Evolutionary conservation across 495 filamentous ascomycete genomes (phyloP), one percentile per base, ranked within the genome.

Genomic region (Jackrogersella minutella): DNA sequence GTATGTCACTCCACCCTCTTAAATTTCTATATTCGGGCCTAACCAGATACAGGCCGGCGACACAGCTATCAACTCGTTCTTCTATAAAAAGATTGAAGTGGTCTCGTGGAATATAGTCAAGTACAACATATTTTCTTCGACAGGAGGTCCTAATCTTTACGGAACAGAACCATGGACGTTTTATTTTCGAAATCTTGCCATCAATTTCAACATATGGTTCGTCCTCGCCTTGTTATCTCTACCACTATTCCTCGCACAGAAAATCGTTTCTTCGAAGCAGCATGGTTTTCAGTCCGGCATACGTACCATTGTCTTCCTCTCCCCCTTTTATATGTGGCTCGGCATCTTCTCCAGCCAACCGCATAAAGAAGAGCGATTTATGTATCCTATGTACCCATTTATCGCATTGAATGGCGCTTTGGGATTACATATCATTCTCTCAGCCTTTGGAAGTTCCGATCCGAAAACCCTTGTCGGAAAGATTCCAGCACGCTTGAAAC

Each of bases 311-410:
- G 85, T 92, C 28, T 89, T 94, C 69, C 79, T 91, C 47, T 77
- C 87, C 1, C 94, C 96, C 0, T 94, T 97, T 77, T 98, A 97
- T 74, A 84, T 97, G 74, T 99, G 96, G 96, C 85, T 98, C 21
- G 86, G 76, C 5, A 94, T 98, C 55, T 97, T 99, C 78, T 91
- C 92, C 2, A 73, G 88, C 8, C 95, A 98, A 73, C 89, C 95
- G 16, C 96, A 99, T 82, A 99, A 99, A 70, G 96, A 99, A 76
- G 96, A 99, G 73, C 83, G 96, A 6, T 99, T 99, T 80, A 98
- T 99, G 93, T 98, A 96, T 75, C 94, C 94, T 0, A 89, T 88
- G 19, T 99, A 99, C 74, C 95, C 96, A 7, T 90, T 92, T 52
- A 82, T 99, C 21, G 92, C 90, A n/a, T 82, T 98, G 22, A 95